Base-by-base conservation (phyloP, 2,329 filamentous ascomycete genomes). In the Colletotrichum sp. region DNA sequence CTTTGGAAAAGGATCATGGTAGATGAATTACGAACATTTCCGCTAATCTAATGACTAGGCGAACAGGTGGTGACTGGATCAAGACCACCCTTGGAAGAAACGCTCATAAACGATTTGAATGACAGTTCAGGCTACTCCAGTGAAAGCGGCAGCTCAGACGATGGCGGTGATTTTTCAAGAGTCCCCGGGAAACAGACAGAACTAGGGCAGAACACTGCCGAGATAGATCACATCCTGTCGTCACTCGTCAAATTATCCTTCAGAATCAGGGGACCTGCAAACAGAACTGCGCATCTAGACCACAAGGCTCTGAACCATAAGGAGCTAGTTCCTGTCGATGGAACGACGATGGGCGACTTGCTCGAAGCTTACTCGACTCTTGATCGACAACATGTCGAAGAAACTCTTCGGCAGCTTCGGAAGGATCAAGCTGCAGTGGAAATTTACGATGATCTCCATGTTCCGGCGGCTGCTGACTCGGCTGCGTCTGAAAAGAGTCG, bases 131-230 rank as follows among this genome's bases (percentile, higher is more conserved):
- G 64, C 8, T 32, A 34, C 5, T 71, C 36, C 36, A 65, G 69
- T 7, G 69, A 71, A 9, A 34, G 26, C 13, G 64, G 57, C 15
- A 21, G 30, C 8, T 66, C 64, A 44, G 26, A 64, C 1, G 21
- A 44, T 0, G 21, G n/a, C 18, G 16, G 10, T 9, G 24, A 44
- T 4, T 6, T 10, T 15, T 3, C 7, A 39, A 18, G 36, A 39
- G 2, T 9, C 1, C 7, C 36, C 16, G 30, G 4, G 8, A 44
- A 26, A 3, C 24, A 21, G 18, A 74, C 71, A 15, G 71, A 74
- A 8, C 8, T 74, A 24, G 71, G 71, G 3, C 71, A 74, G 18
- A 74, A 69, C 10, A 57, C 44, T 1, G 24, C 57, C 7, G 57
- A 69, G 5, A 28, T 74, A 12, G 7, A 55, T 2, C 21, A 74